phyloP scores from a whole-genome alignment of 2,329 filamentous ascomycete species.

The Fusarium sp. region DNA sequence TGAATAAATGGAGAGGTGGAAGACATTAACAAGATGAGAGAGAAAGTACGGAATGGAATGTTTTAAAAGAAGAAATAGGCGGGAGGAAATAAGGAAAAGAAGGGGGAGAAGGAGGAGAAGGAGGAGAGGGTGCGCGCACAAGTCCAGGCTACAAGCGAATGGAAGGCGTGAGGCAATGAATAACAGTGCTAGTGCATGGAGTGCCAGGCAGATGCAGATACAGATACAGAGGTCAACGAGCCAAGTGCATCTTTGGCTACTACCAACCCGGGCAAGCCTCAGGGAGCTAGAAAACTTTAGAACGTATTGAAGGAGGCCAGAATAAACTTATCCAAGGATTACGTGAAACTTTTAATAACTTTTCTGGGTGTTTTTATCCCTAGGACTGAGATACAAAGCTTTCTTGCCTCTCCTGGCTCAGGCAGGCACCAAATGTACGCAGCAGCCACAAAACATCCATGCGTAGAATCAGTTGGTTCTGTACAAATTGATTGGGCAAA shows the following conservation, averaged over 20 bases:
- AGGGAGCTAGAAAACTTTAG: background rate
- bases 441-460: slow-evolving; percentile 7
- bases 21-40: background rate
- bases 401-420: background rate
- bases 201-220: background rate
- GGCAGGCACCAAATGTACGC: slow-evolving; percentile 6
- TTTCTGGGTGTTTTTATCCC: background rate
- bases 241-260: background rate
- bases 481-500: background rate
- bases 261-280: background rate
- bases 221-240: background rate
- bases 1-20: background rate
- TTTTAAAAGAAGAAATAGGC: background rate
- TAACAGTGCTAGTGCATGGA: background rate
- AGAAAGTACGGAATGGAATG: too few species aligned
- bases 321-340: background rate
- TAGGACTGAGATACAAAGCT: background rate
- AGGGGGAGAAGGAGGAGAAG: background rate
- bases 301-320: background rate
- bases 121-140: background rate
- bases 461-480: background rate
- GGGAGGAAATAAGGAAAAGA: background rate
- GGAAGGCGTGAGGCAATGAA: background rate
- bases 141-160: background rate
- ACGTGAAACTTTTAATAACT: background rate